Percentiles rank a stretch among this genome's conserved stretches.
phyloP scores from a whole-genome alignment of 768 basidiomycete genomes.

The Suillus clintonianus region DNA sequence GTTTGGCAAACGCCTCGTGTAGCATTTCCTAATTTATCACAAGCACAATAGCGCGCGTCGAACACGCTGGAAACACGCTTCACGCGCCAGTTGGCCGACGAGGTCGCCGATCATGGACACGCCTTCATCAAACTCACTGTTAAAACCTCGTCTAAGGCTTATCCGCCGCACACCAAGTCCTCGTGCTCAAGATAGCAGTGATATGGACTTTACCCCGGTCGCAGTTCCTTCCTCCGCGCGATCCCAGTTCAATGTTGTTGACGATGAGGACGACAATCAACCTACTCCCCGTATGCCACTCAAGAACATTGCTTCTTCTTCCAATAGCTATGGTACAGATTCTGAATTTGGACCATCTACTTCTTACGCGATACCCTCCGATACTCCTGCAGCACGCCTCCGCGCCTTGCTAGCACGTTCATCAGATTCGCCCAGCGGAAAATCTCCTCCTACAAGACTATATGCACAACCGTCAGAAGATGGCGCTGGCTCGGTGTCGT shows the following conservation, averaged over 20 bases:
- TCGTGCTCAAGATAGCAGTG: slow-evolving; percentile 8
- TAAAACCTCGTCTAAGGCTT: slow-evolving; percentile 23
- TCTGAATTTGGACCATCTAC: slow-evolving; percentile 9
- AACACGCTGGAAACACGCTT: slow-evolving; percentile 20
- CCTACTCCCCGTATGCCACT: slow-evolving; percentile 31
- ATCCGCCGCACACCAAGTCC: slow-evolving; percentile 21
- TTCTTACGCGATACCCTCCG: slow-evolving; percentile 22
- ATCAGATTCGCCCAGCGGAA: slow-evolving; percentile 39
- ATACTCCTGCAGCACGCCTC: slow-evolving; percentile 61
- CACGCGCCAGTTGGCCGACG: slow-evolving; percentile 12
- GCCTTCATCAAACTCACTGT: slow-evolving; percentile 11
- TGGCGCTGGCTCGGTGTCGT: slow-evolving; percentile 16
- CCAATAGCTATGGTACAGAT: slow-evolving; percentile 7
- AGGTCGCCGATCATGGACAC: slow-evolving; percentile 18
- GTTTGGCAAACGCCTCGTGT: slow-evolving; percentile 3
- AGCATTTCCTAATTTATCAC: slow-evolving; percentile 15
- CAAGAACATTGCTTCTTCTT: slow-evolving; percentile 18
- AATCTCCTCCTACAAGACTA: slow-evolving; percentile 24
- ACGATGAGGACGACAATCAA: slow-evolving; percentile 30
- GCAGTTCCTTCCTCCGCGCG: slow-evolving; percentile 20
- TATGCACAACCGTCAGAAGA: slow-evolving; percentile 30
- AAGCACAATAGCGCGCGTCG: slow-evolving; percentile 9
- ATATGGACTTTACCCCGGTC: slow-evolving; percentile 22
- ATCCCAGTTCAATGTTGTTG: slow-evolving; percentile 9
- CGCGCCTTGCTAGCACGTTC: slow-evolving; percentile 61